Evolutionary conservation across 2,329 filamentous ascomycete species (phyloP).

Genomic region (Fusarium dlaminii): DNA sequence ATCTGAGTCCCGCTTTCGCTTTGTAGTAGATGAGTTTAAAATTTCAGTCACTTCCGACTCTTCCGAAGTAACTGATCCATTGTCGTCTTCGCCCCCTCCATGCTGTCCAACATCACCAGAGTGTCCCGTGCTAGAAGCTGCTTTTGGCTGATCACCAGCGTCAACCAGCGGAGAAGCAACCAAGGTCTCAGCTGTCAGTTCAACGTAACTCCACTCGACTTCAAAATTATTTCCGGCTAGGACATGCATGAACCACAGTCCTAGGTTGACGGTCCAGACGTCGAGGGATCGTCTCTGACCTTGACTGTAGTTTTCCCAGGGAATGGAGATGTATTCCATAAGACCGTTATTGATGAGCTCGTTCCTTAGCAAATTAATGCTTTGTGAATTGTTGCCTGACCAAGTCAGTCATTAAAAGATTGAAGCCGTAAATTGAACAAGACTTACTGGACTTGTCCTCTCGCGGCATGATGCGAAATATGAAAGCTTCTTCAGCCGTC

Average conservation of each 20-base stretch:
- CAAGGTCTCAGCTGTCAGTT: neutral
- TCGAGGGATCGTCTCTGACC: neutral
- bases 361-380: neutral
- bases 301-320: conserved; percentile 15
- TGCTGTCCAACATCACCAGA: neutral
- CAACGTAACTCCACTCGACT: conserved; percentile 11
- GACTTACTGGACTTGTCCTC: neutral
- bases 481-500: conserved; percentile 26
- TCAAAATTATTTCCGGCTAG: conserved; percentile 21
- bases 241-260: conserved; percentile 30
- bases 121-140: neutral
- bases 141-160: too few relatives aligned
- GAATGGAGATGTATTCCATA: conserved; percentile 29
- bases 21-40: neutral
- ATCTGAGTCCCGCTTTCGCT: neutral
- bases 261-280: conserved; percentile 24
- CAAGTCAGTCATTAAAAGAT: neutral
- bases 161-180: neutral
- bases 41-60: neutral
- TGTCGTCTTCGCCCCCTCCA: neutral
- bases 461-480: conserved; percentile 6
- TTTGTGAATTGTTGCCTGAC: neutral
- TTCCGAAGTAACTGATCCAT: neutral
- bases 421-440: too few relatives aligned
- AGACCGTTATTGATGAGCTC: conserved; percentile 14